Conservation (phyloP, 2,329 filamentous ascomycete genomes). For the Orbilia oligospora region DNA sequence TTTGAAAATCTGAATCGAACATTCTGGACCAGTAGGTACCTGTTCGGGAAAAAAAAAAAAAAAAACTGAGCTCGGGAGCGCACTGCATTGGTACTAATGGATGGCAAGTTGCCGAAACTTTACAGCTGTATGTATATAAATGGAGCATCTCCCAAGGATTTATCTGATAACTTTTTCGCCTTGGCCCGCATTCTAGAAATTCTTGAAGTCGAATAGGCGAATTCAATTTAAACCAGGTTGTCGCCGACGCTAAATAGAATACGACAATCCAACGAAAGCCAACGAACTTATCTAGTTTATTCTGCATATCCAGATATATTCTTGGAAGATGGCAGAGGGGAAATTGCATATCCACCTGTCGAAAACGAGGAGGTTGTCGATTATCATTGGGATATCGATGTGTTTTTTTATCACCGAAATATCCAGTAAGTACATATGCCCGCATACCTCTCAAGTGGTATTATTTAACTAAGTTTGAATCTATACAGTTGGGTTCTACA, state of each 20-base stretch:
- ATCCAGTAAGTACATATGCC: conserved; percentile 65
- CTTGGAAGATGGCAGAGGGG: conserved; percentile 17
- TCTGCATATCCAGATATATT: background rate
- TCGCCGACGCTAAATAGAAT: conserved; percentile 9
- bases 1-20: background rate
- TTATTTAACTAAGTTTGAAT: conserved; percentile 21
- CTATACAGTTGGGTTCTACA: conserved; percentile 76
- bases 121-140: conserved; percentile 24
- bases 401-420: conserved; percentile 70
- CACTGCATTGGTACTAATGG: background rate
- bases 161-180: background rate
- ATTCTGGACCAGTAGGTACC: background rate
- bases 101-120: conserved; percentile 11
- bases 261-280: conserved; percentile 24
- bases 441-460: background rate
- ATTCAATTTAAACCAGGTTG: background rate
- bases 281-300: conserved; percentile 11
- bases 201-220: background rate
- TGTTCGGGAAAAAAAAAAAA: background rate
- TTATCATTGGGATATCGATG: conserved; percentile 69
- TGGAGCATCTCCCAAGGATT: conserved; percentile 21
- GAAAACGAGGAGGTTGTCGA: conserved; percentile 63
- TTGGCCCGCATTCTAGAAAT: conserved; percentile 15
- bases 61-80: conserved; percentile 8
- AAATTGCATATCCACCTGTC: conserved; percentile 47